These are phyloP conservation scores for Saccharomyces eubayanus DNA, from an alignment of 805 yeast species.

Conservation along the genomic window DNA sequence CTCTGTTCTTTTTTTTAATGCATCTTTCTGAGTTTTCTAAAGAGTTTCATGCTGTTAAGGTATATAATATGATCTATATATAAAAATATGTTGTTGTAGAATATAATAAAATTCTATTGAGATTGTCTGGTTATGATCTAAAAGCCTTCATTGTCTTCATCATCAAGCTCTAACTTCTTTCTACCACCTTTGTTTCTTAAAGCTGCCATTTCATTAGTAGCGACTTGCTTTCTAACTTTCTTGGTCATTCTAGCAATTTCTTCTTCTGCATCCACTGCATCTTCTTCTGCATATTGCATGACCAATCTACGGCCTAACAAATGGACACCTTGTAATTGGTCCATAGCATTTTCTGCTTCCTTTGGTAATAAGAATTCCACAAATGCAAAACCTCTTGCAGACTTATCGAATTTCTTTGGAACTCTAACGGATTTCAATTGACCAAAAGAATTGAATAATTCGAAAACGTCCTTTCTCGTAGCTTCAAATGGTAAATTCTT, in stretches of 20 bases:
- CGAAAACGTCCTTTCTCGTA: constrained; percentile 83
- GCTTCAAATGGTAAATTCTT: constrained; percentile 98
- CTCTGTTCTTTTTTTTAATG: neutral
- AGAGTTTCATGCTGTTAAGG: neutral
- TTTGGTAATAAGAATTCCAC: constrained; percentile 81
- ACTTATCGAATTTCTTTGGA: constrained; percentile 90
- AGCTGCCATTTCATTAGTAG: constrained; percentile 66
- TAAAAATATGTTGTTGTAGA: neutral
- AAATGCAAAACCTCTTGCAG: constrained; percentile 96
- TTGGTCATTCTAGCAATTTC: constrained; percentile 86
- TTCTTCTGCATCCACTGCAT: constrained; percentile 74
- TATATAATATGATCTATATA: neutral
- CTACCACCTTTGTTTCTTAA: constrained; percentile 64
- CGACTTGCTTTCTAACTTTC: constrained; percentile 74
- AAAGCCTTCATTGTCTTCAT: constrained; percentile 26
- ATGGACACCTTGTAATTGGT: constrained; percentile 90
- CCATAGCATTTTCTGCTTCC: constrained; percentile 93
- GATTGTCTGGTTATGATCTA: no score
- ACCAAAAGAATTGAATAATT: constrained; percentile 89
- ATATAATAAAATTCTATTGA: neutral
- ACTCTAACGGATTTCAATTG: constrained; percentile 89
- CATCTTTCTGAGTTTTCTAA: neutral
- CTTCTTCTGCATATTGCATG: constrained; percentile 84
- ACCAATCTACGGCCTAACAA: constrained; percentile 90
- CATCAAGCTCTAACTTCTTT: constrained; percentile 54